These are phyloP conservation scores for Cutaneotrichosporon arboriforme DNA, from an alignment of 1,284 basidiomycete species.

Conservation along the genomic window DNA sequence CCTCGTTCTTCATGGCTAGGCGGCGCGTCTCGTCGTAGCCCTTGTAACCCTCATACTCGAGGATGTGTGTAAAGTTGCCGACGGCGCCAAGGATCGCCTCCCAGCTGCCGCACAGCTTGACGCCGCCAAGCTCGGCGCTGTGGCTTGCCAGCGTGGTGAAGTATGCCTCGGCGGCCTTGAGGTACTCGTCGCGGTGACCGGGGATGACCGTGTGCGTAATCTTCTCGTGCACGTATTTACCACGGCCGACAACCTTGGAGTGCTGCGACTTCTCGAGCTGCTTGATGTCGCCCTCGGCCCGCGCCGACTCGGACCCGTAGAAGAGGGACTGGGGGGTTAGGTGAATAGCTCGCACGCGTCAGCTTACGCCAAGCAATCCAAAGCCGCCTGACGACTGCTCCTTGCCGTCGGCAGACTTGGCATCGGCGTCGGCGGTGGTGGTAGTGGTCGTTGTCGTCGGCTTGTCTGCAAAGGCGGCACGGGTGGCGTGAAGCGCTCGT, in stretches of 20 bases:
- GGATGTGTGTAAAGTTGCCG: constrained; percentile 66
- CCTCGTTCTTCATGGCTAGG: constrained; percentile 26
- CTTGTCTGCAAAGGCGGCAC: neutral
- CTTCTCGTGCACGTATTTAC: constrained; percentile 73
- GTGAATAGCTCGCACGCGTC: no score
- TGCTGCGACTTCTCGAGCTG: constrained; percentile 57
- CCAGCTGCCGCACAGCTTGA: constrained; percentile 87
- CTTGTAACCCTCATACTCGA: constrained; percentile 83
- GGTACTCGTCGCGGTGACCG: constrained; percentile 70
- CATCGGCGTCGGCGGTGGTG: neutral
- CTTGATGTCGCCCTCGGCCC: constrained; percentile 69
- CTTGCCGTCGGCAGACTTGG: neutral
- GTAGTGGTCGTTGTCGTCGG: neutral
- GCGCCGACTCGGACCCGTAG: constrained; percentile 77
- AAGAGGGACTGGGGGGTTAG: constrained; percentile 56
- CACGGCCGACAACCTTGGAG: constrained; percentile 73
- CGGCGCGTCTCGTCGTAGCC: constrained; percentile 60
- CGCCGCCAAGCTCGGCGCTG: constrained; percentile 56
- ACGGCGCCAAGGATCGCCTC: constrained; percentile 77
- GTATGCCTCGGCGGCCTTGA: constrained; percentile 73
- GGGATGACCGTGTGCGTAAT: constrained; percentile 83
- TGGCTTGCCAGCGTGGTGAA: constrained; percentile 71
- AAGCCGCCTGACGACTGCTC: neutral
- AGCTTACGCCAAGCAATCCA: constrained; percentile 6
- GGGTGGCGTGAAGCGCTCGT: constrained; percentile 7